Evolutionary conservation across 1,284 basidiomycete genomes (phyloP), one percentile per base, ranked within the genome.

Genomic region (Leccinum fuscescens): DNA sequence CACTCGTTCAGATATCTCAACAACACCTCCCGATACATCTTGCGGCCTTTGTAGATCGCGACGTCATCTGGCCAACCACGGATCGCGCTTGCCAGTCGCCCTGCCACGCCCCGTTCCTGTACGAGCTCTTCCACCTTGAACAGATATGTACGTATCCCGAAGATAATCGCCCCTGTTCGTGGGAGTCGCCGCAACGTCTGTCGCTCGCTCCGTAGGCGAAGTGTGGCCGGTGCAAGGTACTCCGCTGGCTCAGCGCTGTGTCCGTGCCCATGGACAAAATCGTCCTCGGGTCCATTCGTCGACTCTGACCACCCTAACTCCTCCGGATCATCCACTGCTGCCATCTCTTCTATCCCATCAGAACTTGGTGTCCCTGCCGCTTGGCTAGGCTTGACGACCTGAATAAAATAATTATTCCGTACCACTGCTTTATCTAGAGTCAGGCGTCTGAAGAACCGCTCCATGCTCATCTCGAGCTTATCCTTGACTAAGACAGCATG

Each of bases 81-180:
- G 46, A 92, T 75, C 5, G 89, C 88, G 57, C 81, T 83, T 5
- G 86, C 89, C 69, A 92, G 71, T 39, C 90, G 77, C 39, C 81
- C 86, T 0, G 88, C 83, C n/a, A 88, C 82, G 0, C 86, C 89
- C 6, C 77, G 77, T 69, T 92, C 90, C 58, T 77, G 67, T 20
- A 75, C 83, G 2, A 92, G 72, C 51, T 82, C 79, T 31, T 78
- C 79, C 15, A 92, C 70, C 15, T 82, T 82, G 44, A 82, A 82
- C 60, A 89, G 64, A 72, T 92, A 90, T 48, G 88, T 89, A 29
- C 89, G 79, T 66, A 92, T 88, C 54, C 86, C 88, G 70, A 93
- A 93, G 20, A 88, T 75, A 42, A 92, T 80, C 7, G 84, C 88
- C 7, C 90, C 89, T 46, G 81, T 85, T 5, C 79, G 76, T 12